Percentiles rank a stretch among this genome's conserved stretches.
Evolutionary conservation across 1,139 yeast genomes (phyloP).

Genomic region (Candida mesenterica): DNA sequence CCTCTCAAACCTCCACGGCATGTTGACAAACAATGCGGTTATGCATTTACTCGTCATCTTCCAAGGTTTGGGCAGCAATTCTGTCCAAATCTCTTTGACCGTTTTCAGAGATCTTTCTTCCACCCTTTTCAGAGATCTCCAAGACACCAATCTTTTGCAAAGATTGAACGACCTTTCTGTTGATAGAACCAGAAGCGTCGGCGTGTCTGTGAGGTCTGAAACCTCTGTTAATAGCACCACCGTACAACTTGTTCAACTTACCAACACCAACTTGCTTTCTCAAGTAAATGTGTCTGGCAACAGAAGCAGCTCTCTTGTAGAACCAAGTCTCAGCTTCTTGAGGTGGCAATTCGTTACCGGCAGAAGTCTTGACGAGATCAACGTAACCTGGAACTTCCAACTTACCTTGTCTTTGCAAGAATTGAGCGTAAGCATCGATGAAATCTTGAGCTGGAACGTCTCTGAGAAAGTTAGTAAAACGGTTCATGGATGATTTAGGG

Average conservation of each 20-base stretch:
- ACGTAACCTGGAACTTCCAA: slow-evolving; percentile 99
- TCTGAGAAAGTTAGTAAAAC: slow-evolving; percentile 50
- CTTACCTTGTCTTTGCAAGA: slow-evolving; percentile 99
- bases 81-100: slow-evolving; percentile 99
- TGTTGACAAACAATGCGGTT: too few relatives aligned
- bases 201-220: slow-evolving; percentile 98
- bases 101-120: slow-evolving; percentile 98
- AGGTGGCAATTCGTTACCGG: slow-evolving; percentile 99
- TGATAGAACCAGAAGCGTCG: slow-evolving; percentile 98
- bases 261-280: slow-evolving; percentile 99
- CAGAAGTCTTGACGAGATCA: slow-evolving; percentile 98
- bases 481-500: too few relatives aligned
- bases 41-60: slow-evolving; percentile 76
- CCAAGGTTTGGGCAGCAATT: slow-evolving; percentile 99
- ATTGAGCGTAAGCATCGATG: slow-evolving; percentile 99
- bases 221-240: slow-evolving; percentile 99
- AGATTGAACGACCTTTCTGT: slow-evolving; percentile 98
- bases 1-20: too few relatives aligned
- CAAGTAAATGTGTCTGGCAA: slow-evolving; percentile 99
- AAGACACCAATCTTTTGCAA: slow-evolving; percentile 97
- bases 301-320: slow-evolving; percentile 99
- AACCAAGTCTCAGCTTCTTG: slow-evolving; percentile 99
- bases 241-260: slow-evolving; percentile 97
- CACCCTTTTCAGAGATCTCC: slow-evolving; percentile 97
- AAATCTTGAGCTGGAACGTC: slow-evolving; percentile 99